Evolutionary conservation across 176 grass and related monocot genomes (phyloP).

Genomic region (Dactylis glomerata): DNA sequence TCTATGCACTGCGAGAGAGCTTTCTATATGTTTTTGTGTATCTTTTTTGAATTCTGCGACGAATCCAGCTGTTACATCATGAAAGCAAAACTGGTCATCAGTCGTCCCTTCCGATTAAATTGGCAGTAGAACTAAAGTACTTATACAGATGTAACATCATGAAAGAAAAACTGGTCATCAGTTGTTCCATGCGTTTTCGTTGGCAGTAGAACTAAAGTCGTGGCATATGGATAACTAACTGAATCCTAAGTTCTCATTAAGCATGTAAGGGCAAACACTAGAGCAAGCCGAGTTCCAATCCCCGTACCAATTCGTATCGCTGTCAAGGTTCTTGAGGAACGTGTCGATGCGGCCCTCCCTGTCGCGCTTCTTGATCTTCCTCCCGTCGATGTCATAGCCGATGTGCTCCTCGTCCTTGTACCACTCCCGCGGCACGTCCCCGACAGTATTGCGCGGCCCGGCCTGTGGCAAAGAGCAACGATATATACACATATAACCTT

Average conservation of each 20-base stretch:
- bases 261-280: background rate
- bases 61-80: no score
- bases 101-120: no score
- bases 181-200: background rate
- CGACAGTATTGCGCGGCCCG: slow-evolving; percentile 76
- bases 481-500: no score
- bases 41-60: no score
- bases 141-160: background rate
- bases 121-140: background rate
- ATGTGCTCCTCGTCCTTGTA: slow-evolving; percentile 92
- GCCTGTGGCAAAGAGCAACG: slow-evolving; percentile 38
- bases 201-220: background rate
- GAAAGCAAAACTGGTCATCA: no score
- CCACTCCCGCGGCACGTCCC: slow-evolving; percentile 76
- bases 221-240: background rate
- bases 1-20: no score
- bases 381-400: slow-evolving; percentile 66
- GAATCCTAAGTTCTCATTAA: background rate
- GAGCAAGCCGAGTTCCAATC: background rate
- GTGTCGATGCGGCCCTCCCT: slow-evolving; percentile 68
- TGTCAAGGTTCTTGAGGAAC: slow-evolving; percentile 64
- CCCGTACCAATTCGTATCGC: slow-evolving; percentile 70
- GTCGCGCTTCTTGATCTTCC: slow-evolving; percentile 83
- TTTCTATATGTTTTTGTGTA: no score
- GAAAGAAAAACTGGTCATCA: background rate